A percentile compares a stretch with the other conserved stretches of the same genome.
Evolutionary conservation across 306 rosid species (phyloP).

Genomic region (Lupinus albus): DNA sequence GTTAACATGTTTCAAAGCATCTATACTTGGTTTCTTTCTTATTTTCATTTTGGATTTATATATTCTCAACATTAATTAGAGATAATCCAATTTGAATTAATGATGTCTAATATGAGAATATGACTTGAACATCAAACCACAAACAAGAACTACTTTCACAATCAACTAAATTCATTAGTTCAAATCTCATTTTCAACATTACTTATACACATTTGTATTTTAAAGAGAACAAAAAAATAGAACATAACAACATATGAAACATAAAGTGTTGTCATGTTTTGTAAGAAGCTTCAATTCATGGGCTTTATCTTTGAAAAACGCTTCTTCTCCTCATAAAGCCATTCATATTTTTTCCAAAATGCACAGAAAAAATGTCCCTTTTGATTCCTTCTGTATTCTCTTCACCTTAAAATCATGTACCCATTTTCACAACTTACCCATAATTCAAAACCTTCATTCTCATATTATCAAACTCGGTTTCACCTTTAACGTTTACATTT

Average conservation of each 20-base stretch:
- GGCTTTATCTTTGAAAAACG: slow-evolving; percentile 55
- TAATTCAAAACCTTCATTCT: slow-evolving; percentile 59
- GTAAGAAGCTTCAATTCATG: slow-evolving; percentile 48
- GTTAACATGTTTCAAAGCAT: no score
- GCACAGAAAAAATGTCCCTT: slow-evolving; percentile 48
- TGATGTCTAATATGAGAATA: no score
- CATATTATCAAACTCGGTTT: slow-evolving; percentile 66
- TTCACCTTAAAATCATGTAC: slow-evolving; percentile 61
- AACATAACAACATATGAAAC: slow-evolving; percentile 31
- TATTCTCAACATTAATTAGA: no score
- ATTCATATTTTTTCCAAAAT: slow-evolving; percentile 46
- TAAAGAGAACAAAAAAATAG: no score
- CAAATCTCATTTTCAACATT: no score
- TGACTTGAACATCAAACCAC: no score
- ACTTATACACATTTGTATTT: no score
- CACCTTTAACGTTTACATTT: slow-evolving; percentile 48
- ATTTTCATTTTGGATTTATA: no score
- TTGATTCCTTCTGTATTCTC: slow-evolving; percentile 56
- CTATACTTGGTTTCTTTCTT: no score
- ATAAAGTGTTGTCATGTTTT: background rate
- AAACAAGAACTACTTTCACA: no score
- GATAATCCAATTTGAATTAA: no score
- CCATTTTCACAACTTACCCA: slow-evolving; percentile 37
- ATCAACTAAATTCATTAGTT: no score
- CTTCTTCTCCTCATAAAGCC: slow-evolving; percentile 53